These are phyloP conservation scores for Acanthamoeba lenticulata DNA, from an alignment of 208 protist species.

Conservation along the genomic window DNA sequence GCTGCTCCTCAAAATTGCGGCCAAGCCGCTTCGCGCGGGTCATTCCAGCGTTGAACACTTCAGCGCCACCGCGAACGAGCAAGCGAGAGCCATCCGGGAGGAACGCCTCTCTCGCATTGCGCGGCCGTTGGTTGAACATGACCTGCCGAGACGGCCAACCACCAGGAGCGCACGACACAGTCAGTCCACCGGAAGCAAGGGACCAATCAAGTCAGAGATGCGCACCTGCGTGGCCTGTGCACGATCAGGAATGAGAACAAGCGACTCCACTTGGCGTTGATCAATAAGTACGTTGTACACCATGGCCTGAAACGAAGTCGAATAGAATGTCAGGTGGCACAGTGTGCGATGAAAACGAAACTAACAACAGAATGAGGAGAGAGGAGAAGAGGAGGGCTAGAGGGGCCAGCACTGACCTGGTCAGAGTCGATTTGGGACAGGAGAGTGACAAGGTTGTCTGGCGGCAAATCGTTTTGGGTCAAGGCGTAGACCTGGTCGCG, in stretches of 20 bases:
- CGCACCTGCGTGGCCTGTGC: not conserved
- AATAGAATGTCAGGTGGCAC: not conserved
- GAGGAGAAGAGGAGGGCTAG: not conserved
- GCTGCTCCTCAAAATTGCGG: constrained; percentile 59
- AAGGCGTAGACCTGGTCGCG: constrained; percentile 21
- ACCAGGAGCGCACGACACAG: no score
- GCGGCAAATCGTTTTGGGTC: not conserved
- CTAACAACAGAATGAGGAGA: not conserved
- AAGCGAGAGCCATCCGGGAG: constrained; percentile 54
- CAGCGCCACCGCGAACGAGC: constrained; percentile 31
- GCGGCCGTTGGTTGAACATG: constrained; percentile 20
- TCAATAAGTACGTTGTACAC: constrained; percentile 67
- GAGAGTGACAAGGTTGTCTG: not conserved
- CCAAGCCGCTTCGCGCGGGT: not conserved
- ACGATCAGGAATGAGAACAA: not conserved
- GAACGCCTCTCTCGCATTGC: constrained; percentile 48
- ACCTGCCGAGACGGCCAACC: no score
- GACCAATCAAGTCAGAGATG: not conserved
- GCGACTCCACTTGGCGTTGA: not conserved
- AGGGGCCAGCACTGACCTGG: no score
- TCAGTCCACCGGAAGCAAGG: not conserved
- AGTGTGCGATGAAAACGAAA: not conserved
- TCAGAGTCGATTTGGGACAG: constrained; percentile 58
- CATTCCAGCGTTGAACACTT: constrained; percentile 49
- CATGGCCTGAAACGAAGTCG: constrained; percentile 44